Evolutionary conservation across 23 red algal genomes (phyloP), one percentile per base, ranked within the genome.

Genomic region (Cyanidiococcus yangmingshanensis): DNA sequence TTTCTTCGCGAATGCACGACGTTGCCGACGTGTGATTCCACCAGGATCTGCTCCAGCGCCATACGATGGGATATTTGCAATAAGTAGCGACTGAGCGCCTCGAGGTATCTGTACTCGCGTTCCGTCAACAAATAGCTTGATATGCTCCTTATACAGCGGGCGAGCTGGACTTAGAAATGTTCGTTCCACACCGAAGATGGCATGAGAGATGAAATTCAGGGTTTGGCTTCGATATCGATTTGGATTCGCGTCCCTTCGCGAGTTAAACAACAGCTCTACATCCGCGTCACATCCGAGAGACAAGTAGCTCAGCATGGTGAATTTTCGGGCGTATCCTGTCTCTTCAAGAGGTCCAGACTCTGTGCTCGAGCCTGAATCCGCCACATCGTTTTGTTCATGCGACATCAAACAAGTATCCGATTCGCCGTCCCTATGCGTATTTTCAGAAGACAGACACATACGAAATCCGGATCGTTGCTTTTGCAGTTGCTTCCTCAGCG

Each of bases 11-110:
- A 32, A 7, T 7, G 21, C 32, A 12, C 63, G 63, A 71, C 63
- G 63, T 21, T 21, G 82, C 2, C 18, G 41, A 40, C 75, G 15
- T 17, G 1, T 40, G 37, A 30, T 25, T 18, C 90, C 90, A 81
- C 84, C 84, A 26, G 90, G 90, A 58, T 88, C 77, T 27, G 84
- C 80, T 7, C 94, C 94, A 0, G 88, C 94, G 1, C 88, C 94
- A 39, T 98, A 98, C 41, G 85, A 89, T 7, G 94, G 87, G 58
- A 98, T 89, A 85, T 98, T 98, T 29, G 89, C 68, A 37, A 98
- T 67, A 29, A 98, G 80, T 1, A 98, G 51, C 17, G 94, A 84
- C 76, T 98, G 94, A 38, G 89, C 74, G 39, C 79, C 45, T 0
- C 40, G 40, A 2, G 94, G 94, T 18, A 98, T 77, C 12, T 51